These are phyloP conservation scores for Fusarium albosuccineum DNA, from an alignment of 2,329 filamentous ascomycete genomes.

Conservation along the genomic window DNA sequence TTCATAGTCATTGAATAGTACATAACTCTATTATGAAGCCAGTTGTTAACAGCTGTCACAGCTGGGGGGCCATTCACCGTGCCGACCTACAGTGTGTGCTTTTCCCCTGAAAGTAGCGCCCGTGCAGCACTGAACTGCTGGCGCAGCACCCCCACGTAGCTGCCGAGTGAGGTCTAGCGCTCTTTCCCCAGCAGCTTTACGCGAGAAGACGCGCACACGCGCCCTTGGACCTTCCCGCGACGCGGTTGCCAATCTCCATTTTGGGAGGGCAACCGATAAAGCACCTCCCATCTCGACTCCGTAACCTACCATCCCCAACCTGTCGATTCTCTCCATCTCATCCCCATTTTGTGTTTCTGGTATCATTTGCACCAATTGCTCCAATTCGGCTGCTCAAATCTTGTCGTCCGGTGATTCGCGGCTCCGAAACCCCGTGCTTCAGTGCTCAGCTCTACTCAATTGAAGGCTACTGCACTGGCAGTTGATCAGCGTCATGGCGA, in stretches of 20 bases:
- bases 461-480: conserved; percentile 1
- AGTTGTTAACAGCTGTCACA: no score
- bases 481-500: conserved; percentile 46
- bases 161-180: conserved; percentile 29
- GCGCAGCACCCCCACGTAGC: neutral
- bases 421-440: neutral
- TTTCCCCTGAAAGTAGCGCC: no score
- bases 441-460: conserved; percentile 11
- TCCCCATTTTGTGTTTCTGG: conserved; percentile 19
- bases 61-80: neutral
- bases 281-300: conserved; percentile 7
- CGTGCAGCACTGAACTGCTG: neutral
- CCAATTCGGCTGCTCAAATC: neutral
- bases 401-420: conserved; percentile 36
- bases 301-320: conserved; percentile 8
- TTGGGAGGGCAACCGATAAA: conserved; percentile 3
- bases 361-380: conserved; percentile 7
- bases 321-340: neutral
- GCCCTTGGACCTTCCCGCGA: conserved; percentile 25
- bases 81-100: neutral
- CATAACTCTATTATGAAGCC: no score
- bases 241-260: conserved; percentile 32
- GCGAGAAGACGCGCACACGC: conserved; percentile 44
- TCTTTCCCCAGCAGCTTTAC: conserved; percentile 41
- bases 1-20: no score